Evolutionary conservation across 768 basidiomycete genomes (phyloP), one percentile per base, ranked within the genome.

Genomic region (Strobilomyces echinocephalus): DNA sequence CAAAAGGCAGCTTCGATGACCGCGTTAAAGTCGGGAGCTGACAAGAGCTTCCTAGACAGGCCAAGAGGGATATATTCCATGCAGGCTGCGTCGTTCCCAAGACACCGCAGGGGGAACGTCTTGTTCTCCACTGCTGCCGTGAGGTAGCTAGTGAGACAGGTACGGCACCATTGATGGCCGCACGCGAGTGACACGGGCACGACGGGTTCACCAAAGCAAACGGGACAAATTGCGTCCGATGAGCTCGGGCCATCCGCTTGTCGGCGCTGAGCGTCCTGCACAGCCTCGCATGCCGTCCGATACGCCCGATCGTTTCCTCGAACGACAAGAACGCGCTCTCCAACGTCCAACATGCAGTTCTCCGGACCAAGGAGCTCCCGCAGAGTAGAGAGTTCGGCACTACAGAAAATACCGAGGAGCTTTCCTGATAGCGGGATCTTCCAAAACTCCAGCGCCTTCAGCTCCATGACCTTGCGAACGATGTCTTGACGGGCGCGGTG

Each of bases 91-190:
- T 81, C 78, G 57, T 80, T 70, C 6, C 85, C 90, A 1, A 91
- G 75, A 59, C 90, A 92, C 16, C 66, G 77, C n/a, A 91, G 63
- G 0, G 90, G 89, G 72, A 91, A 91, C 12, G 68, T 69, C 45
- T 76, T 79, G 59, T 74, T 80, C 31, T 82, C 79, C 20, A 78
- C 69, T 1, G 86, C 73, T 1, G 86, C 77, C 3, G 67, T 64
- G 18, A 91, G 72, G 63, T 88, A 91, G 30, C 73, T 68, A 8
- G 67, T 60, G 20, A 91, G 63, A 63, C 89, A 92, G 4, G 73
- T 55, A 35, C 77, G 77, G 63, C 89, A 91, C 79, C 82, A 89
- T 1, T 61, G 60, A 64, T 92, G 88, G 2, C 84, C 81, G 57
- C 89, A 92, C 10, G 63, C 66, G 1, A 90, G 73, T 11, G 72